Evolutionary conservation across 805 yeast species (phyloP), one percentile per base, ranked within the genome.

Genomic region (Nakazawaea laoshanensis): DNA sequence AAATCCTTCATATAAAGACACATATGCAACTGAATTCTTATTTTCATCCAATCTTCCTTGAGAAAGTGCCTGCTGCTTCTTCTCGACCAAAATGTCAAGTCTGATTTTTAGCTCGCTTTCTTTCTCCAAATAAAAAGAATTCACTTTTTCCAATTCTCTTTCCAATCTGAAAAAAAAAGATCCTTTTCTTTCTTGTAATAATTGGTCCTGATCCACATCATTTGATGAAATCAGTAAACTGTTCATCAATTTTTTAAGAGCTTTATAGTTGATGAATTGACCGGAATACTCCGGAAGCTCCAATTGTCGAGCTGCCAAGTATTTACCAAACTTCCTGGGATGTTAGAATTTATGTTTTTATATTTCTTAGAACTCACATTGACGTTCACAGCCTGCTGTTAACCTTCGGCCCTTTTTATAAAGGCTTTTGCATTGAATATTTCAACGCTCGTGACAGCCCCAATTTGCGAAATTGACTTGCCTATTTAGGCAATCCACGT

Each of bases 201-300:
- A 59, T 36, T 65, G 61, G 42, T 72, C 72, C 39, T 49, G 59
- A 25, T 20, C 49, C 46, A 42, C 32, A 11, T 44, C 47, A 53
- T 64, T 54, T 13, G 59, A 50, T 2, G 68, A 68, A 4, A 55
- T 65, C 3, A 84, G 82, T 29, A 89, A 62, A 30, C 81, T 79
- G 56, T 89, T 89, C 50, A 89, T 89, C 44, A 88, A 70, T 66
- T 89, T 92, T 56, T 89, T 89, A 38, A 89, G 63, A 3, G 89
- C 92, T 61, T 92, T 92, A 59, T 92, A 92, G 61, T 92, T 87
- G 51, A 92, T 89, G 61, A 89, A 92, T 52, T 85, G 81, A 24
- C 89, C 87, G 31, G 94, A 77, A 55, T 92, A 92, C 56, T 92
- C 98, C 8, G 97, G 97, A 38, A 89, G 65, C 55, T 89, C 96